Percentiles rank a stretch among this genome's conserved stretches.
Conservation (phyloP, 2,329 filamentous ascomycete species). For the Phaeosphaeriaceae sp. region DNA sequence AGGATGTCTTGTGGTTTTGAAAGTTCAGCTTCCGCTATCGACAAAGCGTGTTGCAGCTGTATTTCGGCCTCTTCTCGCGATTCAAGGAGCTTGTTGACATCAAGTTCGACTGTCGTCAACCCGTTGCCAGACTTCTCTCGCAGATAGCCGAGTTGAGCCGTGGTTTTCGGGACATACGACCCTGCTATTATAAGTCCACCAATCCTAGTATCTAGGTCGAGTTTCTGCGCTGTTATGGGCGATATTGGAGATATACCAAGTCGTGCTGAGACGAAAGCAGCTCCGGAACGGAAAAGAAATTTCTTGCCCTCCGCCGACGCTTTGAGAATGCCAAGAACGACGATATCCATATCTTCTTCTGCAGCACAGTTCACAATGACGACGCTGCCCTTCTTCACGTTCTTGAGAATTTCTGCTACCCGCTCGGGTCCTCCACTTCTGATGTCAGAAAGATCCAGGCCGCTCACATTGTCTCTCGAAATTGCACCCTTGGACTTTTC, state of each 20-base stretch:
- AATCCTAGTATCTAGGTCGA: conserved; percentile 46
- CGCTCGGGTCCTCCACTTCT: conserved; percentile 53
- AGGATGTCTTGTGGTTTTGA: conserved; percentile 60
- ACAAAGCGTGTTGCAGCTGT: conserved; percentile 46
- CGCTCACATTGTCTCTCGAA: conserved; percentile 47
- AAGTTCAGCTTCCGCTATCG: conserved; percentile 39
- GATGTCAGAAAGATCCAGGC: conserved; percentile 58
- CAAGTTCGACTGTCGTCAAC: conserved; percentile 57
- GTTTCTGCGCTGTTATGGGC: conserved; percentile 57
- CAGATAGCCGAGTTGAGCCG: conserved; percentile 59
- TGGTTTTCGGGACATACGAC: conserved; percentile 67
- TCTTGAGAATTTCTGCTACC: conserved; percentile 52
- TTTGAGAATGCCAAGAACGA: conserved; percentile 58
- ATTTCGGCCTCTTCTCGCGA: conserved; percentile 35
- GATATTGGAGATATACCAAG: conserved; percentile 61
- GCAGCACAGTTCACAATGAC: conserved; percentile 62
- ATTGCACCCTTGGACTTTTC: conserved; percentile 61
- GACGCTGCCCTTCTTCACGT: conserved; percentile 49
- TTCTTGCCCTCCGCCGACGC: conserved; percentile 50
- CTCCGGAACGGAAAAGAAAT: conserved; percentile 56
- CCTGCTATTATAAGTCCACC: conserved; percentile 65
- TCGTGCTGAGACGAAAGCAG: conserved; percentile 58
- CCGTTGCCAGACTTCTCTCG: conserved; percentile 44
- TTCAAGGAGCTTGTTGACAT: conserved; percentile 57
- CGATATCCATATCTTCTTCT: conserved; percentile 63